These are phyloP conservation scores for Hypsizygus marmoreus DNA, from an alignment of 768 basidiomycete species.

Conservation along the genomic window DNA sequence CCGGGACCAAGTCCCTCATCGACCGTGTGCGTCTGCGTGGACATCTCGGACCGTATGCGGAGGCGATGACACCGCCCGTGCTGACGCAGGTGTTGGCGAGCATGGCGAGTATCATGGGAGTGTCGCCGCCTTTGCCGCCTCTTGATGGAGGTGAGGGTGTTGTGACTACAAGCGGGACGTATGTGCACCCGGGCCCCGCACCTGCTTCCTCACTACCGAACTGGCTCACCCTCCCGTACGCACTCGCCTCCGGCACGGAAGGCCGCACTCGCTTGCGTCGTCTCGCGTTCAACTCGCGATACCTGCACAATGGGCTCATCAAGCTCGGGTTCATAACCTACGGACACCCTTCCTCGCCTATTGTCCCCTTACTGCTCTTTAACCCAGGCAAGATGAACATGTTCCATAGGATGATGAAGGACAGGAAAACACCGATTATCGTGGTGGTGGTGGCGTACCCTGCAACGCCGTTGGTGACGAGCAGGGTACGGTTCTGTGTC, in stretches of 20 bases:
- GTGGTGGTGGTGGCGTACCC: slow-evolving; percentile 91
- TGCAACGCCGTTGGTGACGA: slow-evolving; percentile 86
- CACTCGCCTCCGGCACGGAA: slow-evolving; percentile 80
- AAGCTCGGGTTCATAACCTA: slow-evolving; percentile 98
- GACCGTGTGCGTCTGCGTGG: slow-evolving; percentile 80
- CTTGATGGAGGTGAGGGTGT: slow-evolving; percentile 25
- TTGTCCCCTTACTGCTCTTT: slow-evolving; percentile 91
- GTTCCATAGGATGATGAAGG: slow-evolving; percentile 88
- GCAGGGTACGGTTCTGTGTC: slow-evolving; percentile 91
- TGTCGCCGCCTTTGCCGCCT: slow-evolving; percentile 43
- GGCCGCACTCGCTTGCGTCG: slow-evolving; percentile 81
- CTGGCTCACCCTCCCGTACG: slow-evolving; percentile 77
- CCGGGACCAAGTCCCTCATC: slow-evolving; percentile 80
- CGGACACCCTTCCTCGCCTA: slow-evolving; percentile 87
- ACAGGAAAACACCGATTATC: slow-evolving; percentile 77
- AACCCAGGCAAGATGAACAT: slow-evolving; percentile 92
- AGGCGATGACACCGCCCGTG: slow-evolving; percentile 89
- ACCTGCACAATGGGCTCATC: slow-evolving; percentile 81
- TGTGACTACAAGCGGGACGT: slow-evolving; percentile 36
- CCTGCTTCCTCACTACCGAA: slow-evolving; percentile 63
- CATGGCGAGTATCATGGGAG: slow-evolving; percentile 97
- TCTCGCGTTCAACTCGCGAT: slow-evolving; percentile 93
- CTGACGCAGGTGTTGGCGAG: slow-evolving; percentile 88
- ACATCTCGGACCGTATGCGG: slow-evolving; percentile 84
- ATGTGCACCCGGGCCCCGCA: slow-evolving; percentile 68